phyloP scores from a whole-genome alignment of 352 stramenopile species.

The Aphanomyces cochlioides region DNA sequence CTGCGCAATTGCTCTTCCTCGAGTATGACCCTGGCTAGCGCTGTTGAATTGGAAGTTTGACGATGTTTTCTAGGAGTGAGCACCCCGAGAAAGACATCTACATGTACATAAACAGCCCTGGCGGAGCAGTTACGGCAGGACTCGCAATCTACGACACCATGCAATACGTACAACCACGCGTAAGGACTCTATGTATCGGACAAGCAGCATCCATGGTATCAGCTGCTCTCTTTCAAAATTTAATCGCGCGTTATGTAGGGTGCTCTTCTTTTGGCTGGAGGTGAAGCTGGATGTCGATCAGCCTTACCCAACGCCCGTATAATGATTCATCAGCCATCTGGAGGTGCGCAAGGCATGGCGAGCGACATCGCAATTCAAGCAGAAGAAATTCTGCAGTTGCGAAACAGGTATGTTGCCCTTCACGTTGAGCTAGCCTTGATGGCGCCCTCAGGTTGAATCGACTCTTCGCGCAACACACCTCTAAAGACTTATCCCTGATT shows the following conservation, averaged over 20 bases:
- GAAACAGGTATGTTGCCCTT: constrained; percentile 42
- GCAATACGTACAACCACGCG: constrained; percentile 95
- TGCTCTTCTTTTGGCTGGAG: constrained; percentile 92
- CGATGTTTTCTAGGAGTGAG: constrained; percentile 56
- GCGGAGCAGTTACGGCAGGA: constrained; percentile 94
- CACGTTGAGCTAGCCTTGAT: not conserved
- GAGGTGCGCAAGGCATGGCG: constrained; percentile 95
- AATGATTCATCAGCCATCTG: constrained; percentile 98
- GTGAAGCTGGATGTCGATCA: constrained; percentile 82
- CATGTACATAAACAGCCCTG: constrained; percentile 99
- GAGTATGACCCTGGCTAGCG: constrained; percentile 76
- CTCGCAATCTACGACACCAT: constrained; percentile 99
- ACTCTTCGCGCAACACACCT: constrained; percentile 67
- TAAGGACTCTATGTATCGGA: constrained; percentile 97
- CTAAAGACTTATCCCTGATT: constrained; percentile 68
- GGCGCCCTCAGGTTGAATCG: constrained; percentile 54
- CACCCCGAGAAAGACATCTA: constrained; percentile 97
- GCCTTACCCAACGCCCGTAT: constrained; percentile 93
- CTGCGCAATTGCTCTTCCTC: constrained; percentile 91
- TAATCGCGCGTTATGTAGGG: constrained; percentile 32
- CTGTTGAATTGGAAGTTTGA: constrained; percentile 39
- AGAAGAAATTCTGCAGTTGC: constrained; percentile 96
- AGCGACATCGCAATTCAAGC: constrained; percentile 98
- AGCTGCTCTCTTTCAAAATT: not conserved
- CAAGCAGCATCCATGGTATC: constrained; percentile 95